phyloP scores from a whole-genome alignment of 495 filamentous ascomycete species.

The Penicillium coprophilum region DNA sequence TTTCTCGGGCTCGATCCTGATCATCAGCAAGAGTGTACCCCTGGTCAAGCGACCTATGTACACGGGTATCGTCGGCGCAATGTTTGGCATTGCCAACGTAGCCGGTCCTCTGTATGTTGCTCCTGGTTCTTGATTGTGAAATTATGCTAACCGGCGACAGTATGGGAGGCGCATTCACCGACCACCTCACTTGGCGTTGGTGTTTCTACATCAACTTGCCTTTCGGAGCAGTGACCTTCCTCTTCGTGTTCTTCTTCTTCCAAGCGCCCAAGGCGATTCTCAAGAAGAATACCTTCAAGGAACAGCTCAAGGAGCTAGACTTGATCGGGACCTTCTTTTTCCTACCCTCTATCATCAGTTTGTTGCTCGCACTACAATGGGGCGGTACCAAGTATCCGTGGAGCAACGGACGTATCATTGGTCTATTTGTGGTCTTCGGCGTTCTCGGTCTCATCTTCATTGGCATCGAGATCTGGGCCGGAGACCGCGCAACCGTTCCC shows the following conservation, averaged over 20 bases:
- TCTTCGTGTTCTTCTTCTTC: constrained; percentile 60
- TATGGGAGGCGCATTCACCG: constrained; percentile 60
- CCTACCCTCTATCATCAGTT: constrained; percentile 67
- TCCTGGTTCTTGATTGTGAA: background rate
- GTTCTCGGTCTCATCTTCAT: constrained; percentile 64
- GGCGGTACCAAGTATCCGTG: constrained; percentile 71
- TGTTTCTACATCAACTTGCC: constrained; percentile 68
- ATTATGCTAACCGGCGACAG: constrained; percentile 8
- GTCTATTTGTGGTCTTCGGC: constrained; percentile 67
- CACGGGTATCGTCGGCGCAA: constrained; percentile 70
- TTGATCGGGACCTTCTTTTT: constrained; percentile 65
- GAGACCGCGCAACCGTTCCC: constrained; percentile 76
- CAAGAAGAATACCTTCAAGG: constrained; percentile 33
- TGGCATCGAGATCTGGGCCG: constrained; percentile 62
- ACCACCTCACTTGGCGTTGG: constrained; percentile 61
- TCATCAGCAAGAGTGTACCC: constrained; percentile 74
- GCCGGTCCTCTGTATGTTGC: constrained; percentile 61
- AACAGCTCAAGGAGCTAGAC: constrained; percentile 62
- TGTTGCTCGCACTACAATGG: constrained; percentile 84
- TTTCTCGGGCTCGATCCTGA: constrained; percentile 78
- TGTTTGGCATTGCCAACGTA: constrained; percentile 79
- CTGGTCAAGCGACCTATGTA: constrained; percentile 69
- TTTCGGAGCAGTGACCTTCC: constrained; percentile 63
- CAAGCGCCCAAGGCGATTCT: constrained; percentile 53
- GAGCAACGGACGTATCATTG: constrained; percentile 64